Evolutionary conservation across 2,329 filamentous ascomycete genomes (phyloP), one percentile per base, ranked within the genome.

Genomic region (Fusarium heterosporum): DNA sequence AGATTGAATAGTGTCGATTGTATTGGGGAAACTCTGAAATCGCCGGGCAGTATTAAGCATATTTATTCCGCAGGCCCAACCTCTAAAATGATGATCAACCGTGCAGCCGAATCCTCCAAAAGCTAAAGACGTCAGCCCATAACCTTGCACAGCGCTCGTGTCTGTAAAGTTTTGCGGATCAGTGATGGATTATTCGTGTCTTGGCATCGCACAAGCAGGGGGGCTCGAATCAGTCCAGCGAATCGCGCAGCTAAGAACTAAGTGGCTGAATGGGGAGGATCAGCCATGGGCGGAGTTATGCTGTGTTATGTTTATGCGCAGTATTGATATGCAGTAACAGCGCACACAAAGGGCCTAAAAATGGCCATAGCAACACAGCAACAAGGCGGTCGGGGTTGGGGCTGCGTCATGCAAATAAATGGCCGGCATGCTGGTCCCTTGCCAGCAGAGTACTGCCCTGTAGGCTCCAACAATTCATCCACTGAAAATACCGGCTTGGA

Each of bases 291-390:
- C 29, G 45, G 45, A 47, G 45, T n/a, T 47, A 32, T 36, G 26
- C n/a, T 40, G 34, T 48, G 54, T 28, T 52, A 40, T 61, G 60
- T 63, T 63, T 63, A 63, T 63, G 60, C 60, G 55, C 55, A 41
- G 50, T 38, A 41, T 36, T 45, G 29, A 36, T 36, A 46, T 53
- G 49, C 47, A 50, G 40, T 50, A 60, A 62, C 59, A 62, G 34
- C 59, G 43, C 59, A 62, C 58, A 22, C 22, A 22, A 47, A 25
- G 16, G 14, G 17, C 50, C 50, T 30, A 53, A 53, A 46, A 53
- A 46, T 53, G 40, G 26, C 50, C 50, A 30, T 53, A 53, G 45
- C 32, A 34, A 53, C 45, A 53, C 48, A 43, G 22, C 16, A 26
- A 51, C 25, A 29, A 51, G 36, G 48, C 48, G 48, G 48, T 50